Percentiles rank a stretch among this genome's conserved stretches.
Evolutionary conservation across 768 basidiomycete species (phyloP).

Genomic region (Steccherinum ochraceum): DNA sequence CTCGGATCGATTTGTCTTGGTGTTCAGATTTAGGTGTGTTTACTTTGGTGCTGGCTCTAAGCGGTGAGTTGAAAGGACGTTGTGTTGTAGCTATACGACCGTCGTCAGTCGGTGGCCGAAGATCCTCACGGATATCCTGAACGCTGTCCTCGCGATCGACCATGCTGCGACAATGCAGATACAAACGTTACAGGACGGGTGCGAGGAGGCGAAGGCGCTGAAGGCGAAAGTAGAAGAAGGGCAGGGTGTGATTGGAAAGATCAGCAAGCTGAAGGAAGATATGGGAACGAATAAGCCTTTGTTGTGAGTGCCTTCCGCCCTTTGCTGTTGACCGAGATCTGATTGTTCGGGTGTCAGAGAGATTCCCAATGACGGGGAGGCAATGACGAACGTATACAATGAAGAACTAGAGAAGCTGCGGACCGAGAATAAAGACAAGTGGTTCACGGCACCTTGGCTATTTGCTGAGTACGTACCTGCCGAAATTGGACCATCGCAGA

Average conservation of each 20-base stretch:
- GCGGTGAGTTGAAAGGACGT: not conserved
- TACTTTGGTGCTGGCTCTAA: not conserved
- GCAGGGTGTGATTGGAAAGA: conserved; percentile 64
- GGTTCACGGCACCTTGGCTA: conserved; percentile 96
- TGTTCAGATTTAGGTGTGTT: conserved; percentile 57
- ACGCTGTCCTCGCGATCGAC: conserved; percentile 64
- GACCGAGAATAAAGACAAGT: conserved; percentile 50
- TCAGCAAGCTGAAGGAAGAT: conserved; percentile 79
- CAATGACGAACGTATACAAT: conserved; percentile 73
- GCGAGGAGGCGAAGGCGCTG: conserved; percentile 17
- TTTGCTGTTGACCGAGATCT: not conserved
- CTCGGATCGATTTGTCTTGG: not conserved
- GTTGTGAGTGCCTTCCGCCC: conserved; percentile 41
- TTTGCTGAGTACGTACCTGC: conserved; percentile 74
- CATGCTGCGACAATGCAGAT: conserved; percentile 46
- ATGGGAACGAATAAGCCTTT: conserved; percentile 74
- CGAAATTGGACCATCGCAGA: not conserved
- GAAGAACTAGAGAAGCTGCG: conserved; percentile 51
- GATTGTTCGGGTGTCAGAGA: conserved; percentile 34
- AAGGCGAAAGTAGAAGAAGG: conserved; percentile 62
- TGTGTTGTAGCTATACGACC: conserved; percentile 57
- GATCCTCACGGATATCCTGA: conserved; percentile 77
- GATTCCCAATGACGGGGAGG: conserved; percentile 71
- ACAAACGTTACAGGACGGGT: conserved; percentile 13
- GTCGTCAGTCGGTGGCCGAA: conserved; percentile 77